Base-by-base conservation (phyloP, 139 green algal species). In the Chlorella sp. region DNA sequence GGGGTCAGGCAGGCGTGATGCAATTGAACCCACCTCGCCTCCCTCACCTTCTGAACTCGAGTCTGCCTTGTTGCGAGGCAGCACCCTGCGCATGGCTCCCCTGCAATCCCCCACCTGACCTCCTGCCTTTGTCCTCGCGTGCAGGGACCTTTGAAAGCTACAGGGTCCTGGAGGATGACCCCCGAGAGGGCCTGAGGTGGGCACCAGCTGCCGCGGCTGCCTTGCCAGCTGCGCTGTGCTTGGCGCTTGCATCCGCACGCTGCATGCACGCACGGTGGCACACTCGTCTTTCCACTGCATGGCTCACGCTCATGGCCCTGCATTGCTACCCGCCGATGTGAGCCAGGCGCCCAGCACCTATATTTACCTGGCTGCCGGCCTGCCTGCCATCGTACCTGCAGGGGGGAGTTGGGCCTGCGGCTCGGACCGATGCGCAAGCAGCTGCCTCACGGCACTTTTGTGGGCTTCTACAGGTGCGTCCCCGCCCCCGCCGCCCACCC, bases 401-500 rank as follows among this genome's bases (percentile, higher is more conserved):
- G 71, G 71, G 71, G 32, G 2, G 32, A 78, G 71, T 24, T 21
- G 71, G 71, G 71, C 30, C 71, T 78, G 30, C 71, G 71, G 36
- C 32, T 40, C 28, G 28, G 14, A 5, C 12, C 3, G 71, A 19
- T 39, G 71, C 48, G 48, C 48, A 57, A 9, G 7, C 48, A 9
- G 48, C 48, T 5, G 48, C 48, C 48, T 22, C 3, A 30, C 5
- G 32, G 71, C 32, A 32, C 34, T 4, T 78, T 78, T 40, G 7
- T 78, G 71, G 71, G 71, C 32, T 78, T 78, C 71, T 78, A 78
- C 71, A n/a, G 71, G 71, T 78, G 71, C 34, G 71, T n/a, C 48
- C 48, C 48, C 48, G 5, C 48, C 48, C 48, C 48, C 5, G 48
- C 48, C 48, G 48, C 48, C 48, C 48, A 16, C 28, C 3, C 21